Evolutionary conservation across 805 yeast species (phyloP), one percentile per base, ranked within the genome.

Genomic region (Ogataea glucozyma): DNA sequence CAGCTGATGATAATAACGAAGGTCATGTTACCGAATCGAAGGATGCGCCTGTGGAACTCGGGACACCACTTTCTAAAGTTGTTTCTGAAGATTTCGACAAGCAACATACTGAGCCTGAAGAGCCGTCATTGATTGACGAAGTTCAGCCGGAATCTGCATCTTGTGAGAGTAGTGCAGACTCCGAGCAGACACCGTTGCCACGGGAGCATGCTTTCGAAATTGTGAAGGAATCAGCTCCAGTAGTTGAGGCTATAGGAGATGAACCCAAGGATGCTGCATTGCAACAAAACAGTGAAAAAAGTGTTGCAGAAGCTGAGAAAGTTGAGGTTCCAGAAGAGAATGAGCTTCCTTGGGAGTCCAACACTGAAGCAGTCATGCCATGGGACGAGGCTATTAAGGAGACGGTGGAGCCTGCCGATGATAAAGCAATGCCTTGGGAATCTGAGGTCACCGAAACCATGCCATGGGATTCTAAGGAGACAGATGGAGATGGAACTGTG

Each of bases 331-430:
- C 6, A 12, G 19, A 19, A 20, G 21, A 32, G 13, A 13, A 46
- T 11, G 54, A 48, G 30, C 50, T 59, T 24, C 46, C 60, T 41
- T 56, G 50, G 11, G 56, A 46, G 16, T 39, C 29, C 4, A 43
- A 29, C 6, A 14, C 35, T 6, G 30, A 31, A 7, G 44, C 26
- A 24, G 35, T 29, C 31, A 39, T 42, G 42, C 47, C 46, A 6
- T 44, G 48, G 52, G 41, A 41, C 19, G 7, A n/a, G n/a, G n/a
- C n/a, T n/a, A n/a, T n/a, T n/a, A 20, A 17, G 10, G 26, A 33
- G 22, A 6, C 34, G 9, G 21, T 9, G 14, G 4, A 30, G n/a
- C 10, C 19, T 17, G 32, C 16, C 12, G 32, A 17, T 18, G 11
- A 5, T 10, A n/a, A 16, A 17, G 21, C 13, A 27, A 27, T 14